These are phyloP conservation scores for Salvia miltiorrhiza DNA, from an alignment of 257 asterid genomes.

Conservation along the genomic window DNA sequence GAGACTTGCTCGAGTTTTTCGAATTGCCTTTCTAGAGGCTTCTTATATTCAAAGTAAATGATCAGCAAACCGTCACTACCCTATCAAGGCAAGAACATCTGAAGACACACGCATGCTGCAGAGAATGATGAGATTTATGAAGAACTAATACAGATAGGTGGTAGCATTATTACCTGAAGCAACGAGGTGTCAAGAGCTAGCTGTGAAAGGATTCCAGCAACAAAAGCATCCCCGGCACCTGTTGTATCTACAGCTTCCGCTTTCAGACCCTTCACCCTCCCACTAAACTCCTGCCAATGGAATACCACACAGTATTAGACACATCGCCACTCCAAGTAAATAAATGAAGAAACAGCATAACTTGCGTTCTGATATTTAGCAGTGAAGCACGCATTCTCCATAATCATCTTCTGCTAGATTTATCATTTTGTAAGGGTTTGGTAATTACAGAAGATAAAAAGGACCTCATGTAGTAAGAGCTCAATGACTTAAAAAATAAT, in stretches of 20 bases:
- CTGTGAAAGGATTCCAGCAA: slow-evolving; percentile 88
- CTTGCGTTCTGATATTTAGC: neutral
- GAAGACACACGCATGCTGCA: neutral
- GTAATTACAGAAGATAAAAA: neutral
- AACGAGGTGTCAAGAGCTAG: slow-evolving; percentile 68
- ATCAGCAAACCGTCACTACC: neutral
- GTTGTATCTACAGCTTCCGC: slow-evolving; percentile 90
- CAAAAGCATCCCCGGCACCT: slow-evolving; percentile 99
- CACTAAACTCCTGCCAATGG: slow-evolving; percentile 69
- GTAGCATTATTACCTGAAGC: slow-evolving; percentile 51
- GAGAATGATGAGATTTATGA: neutral
- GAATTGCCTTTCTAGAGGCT: neutral
- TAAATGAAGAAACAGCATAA: neutral
- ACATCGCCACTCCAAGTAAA: neutral
- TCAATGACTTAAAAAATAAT: neutral
- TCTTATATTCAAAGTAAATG: neutral
- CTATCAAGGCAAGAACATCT: too few species aligned
- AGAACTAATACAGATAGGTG: neutral
- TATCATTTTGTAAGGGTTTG: neutral
- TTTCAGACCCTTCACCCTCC: slow-evolving; percentile 81
- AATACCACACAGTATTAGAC: neutral
- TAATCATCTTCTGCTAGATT: neutral
- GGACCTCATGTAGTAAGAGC: neutral
- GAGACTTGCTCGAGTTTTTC: neutral
- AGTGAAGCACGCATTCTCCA: neutral